phyloP scores from a whole-genome alignment of 768 basidiomycete genomes.

The Pulveroboletus sp. region DNA sequence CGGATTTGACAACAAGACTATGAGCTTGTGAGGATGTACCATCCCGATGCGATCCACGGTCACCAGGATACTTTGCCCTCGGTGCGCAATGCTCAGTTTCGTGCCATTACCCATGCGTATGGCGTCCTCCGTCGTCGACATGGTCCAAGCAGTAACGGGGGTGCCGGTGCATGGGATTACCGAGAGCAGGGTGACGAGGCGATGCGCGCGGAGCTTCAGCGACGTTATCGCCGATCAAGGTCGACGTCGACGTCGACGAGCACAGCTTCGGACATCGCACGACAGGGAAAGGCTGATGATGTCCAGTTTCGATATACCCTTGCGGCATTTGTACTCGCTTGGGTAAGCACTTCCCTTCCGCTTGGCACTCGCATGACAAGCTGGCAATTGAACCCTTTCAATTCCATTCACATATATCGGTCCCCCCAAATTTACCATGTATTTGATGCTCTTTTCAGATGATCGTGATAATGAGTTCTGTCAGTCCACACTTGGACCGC shows the following conservation, averaged over 20 bases:
- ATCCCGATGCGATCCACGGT: slow-evolving; percentile 55
- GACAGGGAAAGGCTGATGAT: not conserved
- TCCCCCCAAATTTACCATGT: too few relatives aligned
- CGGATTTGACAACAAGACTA: slow-evolving; percentile 40
- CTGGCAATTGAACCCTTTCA: not conserved
- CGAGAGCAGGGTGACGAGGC: slow-evolving; percentile 31
- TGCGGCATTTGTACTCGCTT: not conserved
- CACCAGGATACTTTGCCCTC: slow-evolving; percentile 37
- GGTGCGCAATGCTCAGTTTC: slow-evolving; percentile 57
- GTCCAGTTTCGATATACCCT: slow-evolving; percentile 10
- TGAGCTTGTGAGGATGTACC: slow-evolving; percentile 66
- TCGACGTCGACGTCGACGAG: not conserved
- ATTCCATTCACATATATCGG: not conserved
- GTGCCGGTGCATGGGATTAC: slow-evolving; percentile 2
- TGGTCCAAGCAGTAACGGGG: not conserved
- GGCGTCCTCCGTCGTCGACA: slow-evolving; percentile 32
- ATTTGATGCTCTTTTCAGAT: not conserved
- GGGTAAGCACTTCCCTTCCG: slow-evolving; percentile 16
- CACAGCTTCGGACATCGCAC: not conserved
- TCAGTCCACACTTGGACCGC: slow-evolving; percentile 33
- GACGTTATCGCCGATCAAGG: slow-evolving; percentile 33
- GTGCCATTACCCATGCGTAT: slow-evolving; percentile 61
- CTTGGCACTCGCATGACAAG: too few relatives aligned
- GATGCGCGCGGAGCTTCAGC: slow-evolving; percentile 48
- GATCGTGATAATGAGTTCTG: not conserved